These are phyloP conservation scores for Suaeda aralocaspica DNA, from an alignment of 148 eudicot genomes.

Conservation along the genomic window DNA sequence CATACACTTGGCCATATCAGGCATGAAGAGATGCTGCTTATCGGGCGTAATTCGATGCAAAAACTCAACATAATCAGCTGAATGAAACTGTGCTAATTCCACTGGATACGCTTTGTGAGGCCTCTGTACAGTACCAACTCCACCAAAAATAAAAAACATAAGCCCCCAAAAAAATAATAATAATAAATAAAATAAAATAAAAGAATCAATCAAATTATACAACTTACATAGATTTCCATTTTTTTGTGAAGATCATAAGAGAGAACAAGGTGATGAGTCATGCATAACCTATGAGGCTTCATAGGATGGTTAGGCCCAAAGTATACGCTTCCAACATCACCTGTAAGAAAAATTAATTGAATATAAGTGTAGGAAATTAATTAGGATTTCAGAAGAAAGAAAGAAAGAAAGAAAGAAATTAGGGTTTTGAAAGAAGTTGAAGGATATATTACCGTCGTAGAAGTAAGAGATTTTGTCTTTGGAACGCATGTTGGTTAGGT, in stretches of 20 bases:
- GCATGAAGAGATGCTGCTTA: slow-evolving; percentile 47
- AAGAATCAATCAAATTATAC: background rate
- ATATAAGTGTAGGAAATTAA: background rate
- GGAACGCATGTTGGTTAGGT: slow-evolving; percentile 79
- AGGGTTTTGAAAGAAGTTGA: slow-evolving; percentile 16
- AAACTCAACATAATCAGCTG: slow-evolving; percentile 93
- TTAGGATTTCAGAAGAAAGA: background rate
- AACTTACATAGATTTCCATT: slow-evolving; percentile 95
- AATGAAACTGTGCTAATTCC: slow-evolving; percentile 95
- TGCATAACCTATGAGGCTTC: slow-evolving; percentile 95
- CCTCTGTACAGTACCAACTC: slow-evolving; percentile 47
- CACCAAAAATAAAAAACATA: slow-evolving; percentile 3
- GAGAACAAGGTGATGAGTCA: slow-evolving; percentile 95
- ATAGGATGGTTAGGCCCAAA: slow-evolving; percentile 98
- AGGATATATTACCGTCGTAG: slow-evolving; percentile 64
- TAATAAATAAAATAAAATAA: background rate
- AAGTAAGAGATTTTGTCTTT: slow-evolving; percentile 90
- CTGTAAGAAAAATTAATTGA: slow-evolving; percentile 35
- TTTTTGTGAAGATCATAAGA: slow-evolving; percentile 79
- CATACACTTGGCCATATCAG: slow-evolving; percentile 74
- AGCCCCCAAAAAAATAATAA: background rate
- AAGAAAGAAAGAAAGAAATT: slow-evolving; percentile 15
- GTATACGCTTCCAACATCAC: slow-evolving; percentile 92
- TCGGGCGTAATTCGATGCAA: slow-evolving; percentile 89
- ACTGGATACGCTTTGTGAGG: slow-evolving; percentile 95